Base-by-base conservation (phyloP, 495 filamentous ascomycete species). In the Podospora didyma region DNA sequence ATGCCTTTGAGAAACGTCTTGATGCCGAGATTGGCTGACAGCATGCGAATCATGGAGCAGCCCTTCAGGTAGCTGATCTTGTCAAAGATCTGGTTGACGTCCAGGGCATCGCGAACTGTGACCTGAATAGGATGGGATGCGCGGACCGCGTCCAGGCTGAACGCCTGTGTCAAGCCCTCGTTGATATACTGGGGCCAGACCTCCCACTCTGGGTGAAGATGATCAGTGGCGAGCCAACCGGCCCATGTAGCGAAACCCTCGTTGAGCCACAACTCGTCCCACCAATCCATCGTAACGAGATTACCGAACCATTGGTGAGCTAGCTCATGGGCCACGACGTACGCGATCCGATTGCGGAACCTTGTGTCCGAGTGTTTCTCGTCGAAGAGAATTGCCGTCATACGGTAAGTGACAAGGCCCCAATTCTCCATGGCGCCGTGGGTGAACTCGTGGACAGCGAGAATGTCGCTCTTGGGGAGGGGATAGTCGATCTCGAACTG, bases 281-380 rank as follows among this genome's bases (percentile, higher is more conserved):
- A 97, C 82, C 82, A 86, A 60, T 86, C 83, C 87, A 90, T 90
- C 16, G 87, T 90, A 20, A 97, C 94, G 17, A 97, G 82, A 67
- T 98, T 96, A 28, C 94, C 94, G 65, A 97, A 98, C 94, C 94
- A 98, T 75, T 97, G 94, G 71, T 98, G 94, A 26, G 94, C 94
- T 46, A 98, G 76, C 67, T 98, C 92, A 70, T 96, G 92, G 6
- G 90, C 89, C 19, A 97, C 91, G 28, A 97, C 92, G 60, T 98
- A 96, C 19, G 92, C 93, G 51, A 98, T 88, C 35, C 91, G 78
- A 67, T 95, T 95, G 68, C 88, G 92, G 70, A 90, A 96, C 21
- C 84, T 82, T 34, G 89, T 84, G 68, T 95, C 93, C 0, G 91
- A 96, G 50, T 86, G 87, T 60, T 90, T 86, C 73, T 95, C 90